phyloP scores from a whole-genome alignment of 2,329 filamentous ascomycete species.

The Trichocomaceae sp. region DNA sequence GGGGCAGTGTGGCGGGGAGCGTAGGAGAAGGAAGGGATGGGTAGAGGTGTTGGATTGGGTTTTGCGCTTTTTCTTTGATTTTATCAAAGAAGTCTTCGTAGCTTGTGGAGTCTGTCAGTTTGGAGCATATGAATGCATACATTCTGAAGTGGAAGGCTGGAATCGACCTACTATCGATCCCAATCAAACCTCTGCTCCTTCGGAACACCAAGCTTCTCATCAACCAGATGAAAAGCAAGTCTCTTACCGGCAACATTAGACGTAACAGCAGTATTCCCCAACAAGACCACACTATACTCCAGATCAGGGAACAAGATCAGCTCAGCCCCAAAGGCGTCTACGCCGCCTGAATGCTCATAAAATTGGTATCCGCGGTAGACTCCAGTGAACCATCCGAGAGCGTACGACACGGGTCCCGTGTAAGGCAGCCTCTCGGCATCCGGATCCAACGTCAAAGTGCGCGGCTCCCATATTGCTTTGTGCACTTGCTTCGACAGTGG shows the following conservation, averaged over 20 bases:
- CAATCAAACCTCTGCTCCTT: slow-evolving; percentile 11
- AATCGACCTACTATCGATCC: slow-evolving; percentile 7
- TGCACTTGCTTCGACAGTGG: slow-evolving; percentile 18
- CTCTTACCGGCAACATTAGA: slow-evolving; percentile 24
- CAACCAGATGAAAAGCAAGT: slow-evolving; percentile 7
- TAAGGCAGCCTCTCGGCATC: slow-evolving; percentile 7
- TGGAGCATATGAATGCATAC: too few species aligned
- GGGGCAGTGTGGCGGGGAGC: slow-evolving; percentile 5
- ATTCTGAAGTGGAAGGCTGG: not conserved
- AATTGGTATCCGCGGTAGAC: slow-evolving; percentile 27
- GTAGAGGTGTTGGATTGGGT: slow-evolving; percentile 4
- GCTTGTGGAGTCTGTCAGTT: not conserved
- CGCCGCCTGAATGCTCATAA: slow-evolving; percentile 38
- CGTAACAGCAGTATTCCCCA: slow-evolving; percentile 41
- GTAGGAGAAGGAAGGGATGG: slow-evolving; percentile 10
- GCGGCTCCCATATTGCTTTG: slow-evolving; percentile 9
- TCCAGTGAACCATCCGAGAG: slow-evolving; percentile 17
- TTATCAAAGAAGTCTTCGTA: not conserved
- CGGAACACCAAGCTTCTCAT: slow-evolving; percentile 9
- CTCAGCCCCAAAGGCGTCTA: slow-evolving; percentile 39
- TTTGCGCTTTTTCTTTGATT: not conserved
- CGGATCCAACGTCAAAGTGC: slow-evolving; percentile 1
- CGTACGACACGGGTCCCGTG: slow-evolving; percentile 11
- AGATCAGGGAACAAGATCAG: slow-evolving; percentile 41
- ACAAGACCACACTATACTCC: slow-evolving; percentile 37